Evolutionary conservation across 768 basidiomycete species (phyloP).

Genomic region (Rhodosporidiobolus sp.): DNA sequence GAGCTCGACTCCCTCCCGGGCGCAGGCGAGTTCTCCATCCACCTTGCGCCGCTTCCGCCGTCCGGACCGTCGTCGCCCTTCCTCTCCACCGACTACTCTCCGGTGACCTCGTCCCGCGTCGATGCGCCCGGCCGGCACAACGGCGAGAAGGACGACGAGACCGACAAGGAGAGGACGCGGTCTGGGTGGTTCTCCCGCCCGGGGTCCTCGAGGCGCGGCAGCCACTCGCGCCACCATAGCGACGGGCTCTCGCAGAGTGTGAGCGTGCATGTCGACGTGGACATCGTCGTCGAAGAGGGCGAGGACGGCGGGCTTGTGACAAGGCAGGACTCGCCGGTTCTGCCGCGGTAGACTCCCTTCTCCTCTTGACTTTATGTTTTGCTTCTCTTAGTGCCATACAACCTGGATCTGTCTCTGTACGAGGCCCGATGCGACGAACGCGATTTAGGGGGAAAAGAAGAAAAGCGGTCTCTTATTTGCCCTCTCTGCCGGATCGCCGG

Average conservation of each 20-base stretch:
- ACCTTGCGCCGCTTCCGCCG: background rate
- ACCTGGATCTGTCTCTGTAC: no score
- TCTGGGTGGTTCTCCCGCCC: no score
- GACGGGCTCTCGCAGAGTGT: background rate
- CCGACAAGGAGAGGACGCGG: no score
- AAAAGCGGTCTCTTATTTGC: no score
- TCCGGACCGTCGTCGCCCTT: no score
- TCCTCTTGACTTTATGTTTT: no score
- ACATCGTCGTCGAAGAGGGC: background rate
- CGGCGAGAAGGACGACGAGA: no score
- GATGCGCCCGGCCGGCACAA: background rate
- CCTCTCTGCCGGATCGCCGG: no score
- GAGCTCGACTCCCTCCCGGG: background rate
- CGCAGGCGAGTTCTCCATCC: background rate
- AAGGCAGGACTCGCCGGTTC: background rate
- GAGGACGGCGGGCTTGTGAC: background rate
- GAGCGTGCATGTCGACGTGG: constrained; percentile 4
- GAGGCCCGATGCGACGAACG: no score
- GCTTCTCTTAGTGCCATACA: no score
- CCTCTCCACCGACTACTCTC: no score
- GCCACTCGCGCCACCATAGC: background rate
- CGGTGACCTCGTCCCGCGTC: background rate
- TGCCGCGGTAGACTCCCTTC: background rate
- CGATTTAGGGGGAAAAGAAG: no score
- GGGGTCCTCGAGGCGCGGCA: background rate